Conservation (phyloP, 257 asterid species). For the Nicotiana tomentosiformis region DNA sequence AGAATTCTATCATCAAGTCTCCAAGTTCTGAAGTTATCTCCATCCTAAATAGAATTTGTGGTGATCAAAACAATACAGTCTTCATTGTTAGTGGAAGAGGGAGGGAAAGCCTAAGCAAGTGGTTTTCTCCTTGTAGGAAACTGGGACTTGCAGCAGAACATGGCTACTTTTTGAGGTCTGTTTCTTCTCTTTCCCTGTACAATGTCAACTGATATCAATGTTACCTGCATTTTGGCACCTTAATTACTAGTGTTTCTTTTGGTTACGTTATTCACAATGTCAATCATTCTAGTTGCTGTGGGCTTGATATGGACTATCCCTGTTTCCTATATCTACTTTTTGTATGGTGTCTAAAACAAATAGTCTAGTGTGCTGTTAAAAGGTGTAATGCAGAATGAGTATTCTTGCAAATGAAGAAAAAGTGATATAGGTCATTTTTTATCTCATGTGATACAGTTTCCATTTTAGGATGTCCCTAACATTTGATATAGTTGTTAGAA, state of each 20-base stretch:
- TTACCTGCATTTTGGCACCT: neutral
- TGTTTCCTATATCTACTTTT: neutral
- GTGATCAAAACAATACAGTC: constrained; percentile 47
- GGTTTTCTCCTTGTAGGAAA: constrained; percentile 70
- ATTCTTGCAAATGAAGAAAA: neutral
- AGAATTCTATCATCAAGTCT: constrained; percentile 51
- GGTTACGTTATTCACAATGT: neutral
- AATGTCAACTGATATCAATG: constrained; percentile 4
- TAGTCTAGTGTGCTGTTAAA: neutral
- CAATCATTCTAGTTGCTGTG: constrained; percentile 5
- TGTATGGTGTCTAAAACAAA: neutral
- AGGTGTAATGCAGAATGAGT: neutral
- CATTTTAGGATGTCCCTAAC: neutral
- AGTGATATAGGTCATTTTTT: neutral
- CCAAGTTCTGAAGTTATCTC: constrained; percentile 60
- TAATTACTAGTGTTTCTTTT: neutral
- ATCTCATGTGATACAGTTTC: neutral
- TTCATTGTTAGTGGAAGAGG: constrained; percentile 87
- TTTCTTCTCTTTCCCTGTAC: neutral
- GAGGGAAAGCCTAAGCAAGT: constrained; percentile 52
- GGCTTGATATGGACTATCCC: neutral
- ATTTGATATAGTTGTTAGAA: neutral
- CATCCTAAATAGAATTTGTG: constrained; percentile 56
- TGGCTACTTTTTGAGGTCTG: constrained; percentile 73
- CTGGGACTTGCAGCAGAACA: constrained; percentile 88